phyloP scores from a whole-genome alignment of 1,284 basidiomycete genomes.

The Ustilago esculenta region DNA sequence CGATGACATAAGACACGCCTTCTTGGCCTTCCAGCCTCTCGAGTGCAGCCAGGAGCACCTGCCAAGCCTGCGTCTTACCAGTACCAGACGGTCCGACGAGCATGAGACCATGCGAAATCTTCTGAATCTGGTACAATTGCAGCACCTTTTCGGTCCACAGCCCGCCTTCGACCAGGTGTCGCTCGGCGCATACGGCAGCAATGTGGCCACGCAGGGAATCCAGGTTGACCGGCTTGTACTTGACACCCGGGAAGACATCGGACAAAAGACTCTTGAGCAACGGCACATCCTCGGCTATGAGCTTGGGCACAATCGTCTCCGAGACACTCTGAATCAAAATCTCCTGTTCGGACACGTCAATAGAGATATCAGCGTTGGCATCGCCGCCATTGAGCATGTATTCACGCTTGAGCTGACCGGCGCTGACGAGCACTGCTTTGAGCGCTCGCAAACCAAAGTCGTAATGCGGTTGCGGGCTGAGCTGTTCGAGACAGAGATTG shows the following conservation, averaged over 20 bases:
- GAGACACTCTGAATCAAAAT: constrained; percentile 99
- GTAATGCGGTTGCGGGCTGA: constrained; percentile 97
- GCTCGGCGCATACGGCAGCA: constrained; percentile 84
- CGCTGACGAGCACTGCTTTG: constrained; percentile 94
- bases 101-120: constrained; percentile 99
- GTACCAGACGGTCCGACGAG: constrained; percentile 98
- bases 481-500: constrained; percentile 95
- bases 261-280: constrained; percentile 90
- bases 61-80: constrained; percentile 98
- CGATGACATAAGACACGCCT: constrained; percentile 94
- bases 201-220: constrained; percentile 86
- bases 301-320: constrained; percentile 97
- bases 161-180: constrained; percentile 83
- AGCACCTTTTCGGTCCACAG: constrained; percentile 95
- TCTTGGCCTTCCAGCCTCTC: constrained; percentile 91
- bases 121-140: constrained; percentile 98
- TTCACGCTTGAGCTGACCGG: constrained; percentile 96
- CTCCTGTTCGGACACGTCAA: constrained; percentile 82
- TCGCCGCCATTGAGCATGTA: constrained; percentile 40
- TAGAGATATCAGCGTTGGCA: constrained; percentile 10
- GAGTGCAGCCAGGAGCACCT: constrained; percentile 87
- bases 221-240: constrained; percentile 88
- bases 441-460: constrained; percentile 98
- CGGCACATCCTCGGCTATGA: constrained; percentile 96
- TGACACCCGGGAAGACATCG: constrained; percentile 96